These are phyloP conservation scores for Sclerotinia borealis DNA, from an alignment of 2,329 filamentous ascomycete genomes.

Conservation along the genomic window DNA sequence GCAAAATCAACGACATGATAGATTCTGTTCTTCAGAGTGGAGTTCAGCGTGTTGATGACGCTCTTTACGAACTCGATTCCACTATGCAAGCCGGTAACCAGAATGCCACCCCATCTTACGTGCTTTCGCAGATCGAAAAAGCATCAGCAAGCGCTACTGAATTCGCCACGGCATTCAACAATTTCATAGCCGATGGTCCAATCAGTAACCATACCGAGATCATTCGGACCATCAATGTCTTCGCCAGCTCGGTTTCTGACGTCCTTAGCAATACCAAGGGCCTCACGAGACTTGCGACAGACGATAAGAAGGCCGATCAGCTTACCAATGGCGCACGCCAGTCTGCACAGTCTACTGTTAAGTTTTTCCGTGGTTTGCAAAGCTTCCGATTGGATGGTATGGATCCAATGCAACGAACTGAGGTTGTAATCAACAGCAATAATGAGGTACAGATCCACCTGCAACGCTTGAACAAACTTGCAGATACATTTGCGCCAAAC, in stretches of 20 bases:
- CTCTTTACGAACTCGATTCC: constrained; percentile 93
- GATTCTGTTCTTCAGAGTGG: constrained; percentile 93
- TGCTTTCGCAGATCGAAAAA: constrained; percentile 95
- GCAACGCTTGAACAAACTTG: constrained; percentile 87
- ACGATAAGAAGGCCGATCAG: constrained; percentile 89
- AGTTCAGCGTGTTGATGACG: constrained; percentile 90
- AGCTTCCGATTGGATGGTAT: constrained; percentile 90
- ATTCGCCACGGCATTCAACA: constrained; percentile 97
- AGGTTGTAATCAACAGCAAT: constrained; percentile 96
- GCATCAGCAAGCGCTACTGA: constrained; percentile 91
- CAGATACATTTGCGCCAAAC: constrained; percentile 85
- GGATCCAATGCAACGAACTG: constrained; percentile 86
- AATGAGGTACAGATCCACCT: constrained; percentile 92
- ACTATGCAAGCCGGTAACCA: constrained; percentile 98
- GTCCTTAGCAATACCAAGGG: constrained; percentile 96
- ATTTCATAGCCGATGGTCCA: constrained; percentile 94
- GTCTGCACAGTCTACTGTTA: constrained; percentile 79
- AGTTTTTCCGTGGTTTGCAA: constrained; percentile 90
- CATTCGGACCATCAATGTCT: constrained; percentile 86
- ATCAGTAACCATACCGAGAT: constrained; percentile 85
- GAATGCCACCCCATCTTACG: constrained; percentile 89
- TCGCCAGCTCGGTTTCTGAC: constrained; percentile 84
- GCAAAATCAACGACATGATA: constrained; percentile 95
- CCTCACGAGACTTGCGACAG: constrained; percentile 82
- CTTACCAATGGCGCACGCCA: constrained; percentile 76